Percentiles rank a stretch among this genome's conserved stretches.
These are phyloP conservation scores for Gentiana straminea DNA, from an alignment of 257 asterid species.

Conservation along the genomic window DNA sequence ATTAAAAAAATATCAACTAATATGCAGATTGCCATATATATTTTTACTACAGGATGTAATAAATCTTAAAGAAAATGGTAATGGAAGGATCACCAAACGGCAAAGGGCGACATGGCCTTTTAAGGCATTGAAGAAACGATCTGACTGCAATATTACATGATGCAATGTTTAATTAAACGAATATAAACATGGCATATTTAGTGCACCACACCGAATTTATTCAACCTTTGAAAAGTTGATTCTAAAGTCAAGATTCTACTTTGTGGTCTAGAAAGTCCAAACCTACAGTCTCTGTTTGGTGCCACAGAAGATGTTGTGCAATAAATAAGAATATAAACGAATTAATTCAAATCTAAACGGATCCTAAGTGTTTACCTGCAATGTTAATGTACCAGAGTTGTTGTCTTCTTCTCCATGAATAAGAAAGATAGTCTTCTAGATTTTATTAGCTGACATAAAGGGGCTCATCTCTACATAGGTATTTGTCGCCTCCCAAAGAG, in stretches of 20 bases:
- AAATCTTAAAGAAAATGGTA: too few relatives aligned
- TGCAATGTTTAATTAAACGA: constrained; percentile 7
- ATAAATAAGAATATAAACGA: too few relatives aligned
- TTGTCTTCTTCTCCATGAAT: constrained; percentile 98
- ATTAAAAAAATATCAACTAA: too few relatives aligned
- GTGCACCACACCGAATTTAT: not conserved
- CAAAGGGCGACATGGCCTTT: constrained; percentile 95
- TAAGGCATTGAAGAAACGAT: constrained; percentile 84
- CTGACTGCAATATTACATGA: constrained; percentile 45
- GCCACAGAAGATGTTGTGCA: too few relatives aligned
- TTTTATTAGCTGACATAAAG: constrained; percentile 83
- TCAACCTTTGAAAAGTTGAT: too few relatives aligned
- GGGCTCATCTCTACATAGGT: constrained; percentile 94
- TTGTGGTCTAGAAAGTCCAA: too few relatives aligned
- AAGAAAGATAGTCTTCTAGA: constrained; percentile 90
- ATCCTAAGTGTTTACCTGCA: constrained; percentile 82
- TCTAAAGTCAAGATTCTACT: too few relatives aligned
- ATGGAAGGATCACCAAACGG: constrained; percentile 86
- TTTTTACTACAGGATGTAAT: too few relatives aligned
- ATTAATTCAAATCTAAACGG: too few relatives aligned
- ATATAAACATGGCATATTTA: not conserved
- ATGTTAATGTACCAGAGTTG: constrained; percentile 93
- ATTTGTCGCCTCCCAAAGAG: constrained; percentile 90
- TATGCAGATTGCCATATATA: too few relatives aligned
- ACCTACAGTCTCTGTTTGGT: too few relatives aligned